These are phyloP conservation scores for Aspergillus hancockii DNA, from an alignment of 495 filamentous ascomycete species.

Conservation along the genomic window DNA sequence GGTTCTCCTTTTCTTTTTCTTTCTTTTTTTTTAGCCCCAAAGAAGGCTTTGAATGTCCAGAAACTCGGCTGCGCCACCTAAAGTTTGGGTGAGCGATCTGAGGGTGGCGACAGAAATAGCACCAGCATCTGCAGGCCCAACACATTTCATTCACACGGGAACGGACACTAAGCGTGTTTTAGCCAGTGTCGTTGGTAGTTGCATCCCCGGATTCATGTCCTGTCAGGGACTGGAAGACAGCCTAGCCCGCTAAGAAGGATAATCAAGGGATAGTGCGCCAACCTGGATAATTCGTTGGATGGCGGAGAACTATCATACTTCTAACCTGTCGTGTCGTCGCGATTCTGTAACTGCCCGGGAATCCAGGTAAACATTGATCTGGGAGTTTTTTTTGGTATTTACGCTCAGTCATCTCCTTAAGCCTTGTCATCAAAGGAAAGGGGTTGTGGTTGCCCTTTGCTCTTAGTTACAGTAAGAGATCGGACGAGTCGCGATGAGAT, in stretches of 20 bases:
- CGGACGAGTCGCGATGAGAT: background rate
- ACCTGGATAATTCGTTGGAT: background rate
- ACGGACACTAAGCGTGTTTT: slow-evolving; percentile 12
- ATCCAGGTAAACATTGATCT: background rate
- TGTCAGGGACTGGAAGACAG: slow-evolving; percentile 14
- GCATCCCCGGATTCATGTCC: slow-evolving; percentile 23
- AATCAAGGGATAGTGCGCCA: slow-evolving; percentile 16
- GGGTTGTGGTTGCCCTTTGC: background rate
- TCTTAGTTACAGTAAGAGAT: background rate
- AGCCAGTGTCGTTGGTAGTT: slow-evolving; percentile 15
- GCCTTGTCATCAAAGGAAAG: slow-evolving; percentile 11
- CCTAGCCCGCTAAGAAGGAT: slow-evolving; percentile 1
- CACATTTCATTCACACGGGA: slow-evolving; percentile 11
- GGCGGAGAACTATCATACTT: background rate
- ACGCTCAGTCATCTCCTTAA: background rate
- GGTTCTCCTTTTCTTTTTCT: background rate
- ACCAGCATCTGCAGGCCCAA: slow-evolving; percentile 19
- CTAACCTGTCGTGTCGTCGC: slow-evolving; percentile 1
- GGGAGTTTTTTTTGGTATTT: background rate
- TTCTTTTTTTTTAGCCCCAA: background rate
- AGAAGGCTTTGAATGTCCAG: slow-evolving; percentile 1
- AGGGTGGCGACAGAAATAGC: slow-evolving; percentile 28
- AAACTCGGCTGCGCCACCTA: slow-evolving; percentile 22
- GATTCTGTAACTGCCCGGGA: slow-evolving; percentile 18
- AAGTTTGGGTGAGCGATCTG: slow-evolving; percentile 12